Conservation (phyloP, 495 filamentous ascomycete genomes). For the Annulohypoxylon maeteangense region DNA sequence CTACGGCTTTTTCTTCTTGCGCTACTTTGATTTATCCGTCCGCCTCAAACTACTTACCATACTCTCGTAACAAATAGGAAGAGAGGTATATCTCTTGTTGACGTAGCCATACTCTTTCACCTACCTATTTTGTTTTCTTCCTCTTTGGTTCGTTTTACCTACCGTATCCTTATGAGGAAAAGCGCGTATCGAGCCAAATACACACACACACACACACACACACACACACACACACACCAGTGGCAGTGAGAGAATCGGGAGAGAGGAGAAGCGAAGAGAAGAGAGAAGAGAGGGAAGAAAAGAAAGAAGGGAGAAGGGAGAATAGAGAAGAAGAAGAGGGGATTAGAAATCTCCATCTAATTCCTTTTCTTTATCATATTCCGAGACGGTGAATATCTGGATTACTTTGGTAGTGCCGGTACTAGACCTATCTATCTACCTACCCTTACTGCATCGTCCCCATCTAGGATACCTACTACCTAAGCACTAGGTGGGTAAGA, state of each 20-base stretch:
- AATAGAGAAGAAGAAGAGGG: constrained; percentile 9
- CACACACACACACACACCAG: constrained; percentile 19
- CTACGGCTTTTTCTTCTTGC: constrained; percentile 24
- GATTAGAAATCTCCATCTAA: neutral
- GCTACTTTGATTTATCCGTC: constrained; percentile 42
- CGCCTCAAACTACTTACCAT: constrained; percentile 31
- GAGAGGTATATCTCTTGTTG: constrained; percentile 16
- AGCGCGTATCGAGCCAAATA: constrained; percentile 22
- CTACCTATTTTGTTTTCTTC: neutral
- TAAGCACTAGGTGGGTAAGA: constrained; percentile 38
- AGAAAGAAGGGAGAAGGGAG: neutral
- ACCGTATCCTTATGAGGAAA: constrained; percentile 24
- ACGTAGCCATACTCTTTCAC: constrained; percentile 19
- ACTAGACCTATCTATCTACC: constrained; percentile 6
- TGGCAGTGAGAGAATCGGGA: constrained; percentile 12
- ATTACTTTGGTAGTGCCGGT: constrained; percentile 7
- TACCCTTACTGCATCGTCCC: constrained; percentile 27
- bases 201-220: too few species aligned
- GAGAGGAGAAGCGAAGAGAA: neutral
- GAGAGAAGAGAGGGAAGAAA: constrained; percentile 3
- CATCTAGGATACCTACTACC: constrained; percentile 23
- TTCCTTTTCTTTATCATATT: neutral
- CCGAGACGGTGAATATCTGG: constrained; percentile 22
- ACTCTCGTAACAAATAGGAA: constrained; percentile 2
- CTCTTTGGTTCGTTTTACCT: neutral